Base-by-base conservation (phyloP, 331 rosid genomes). In the Saraca asoca region DNA sequence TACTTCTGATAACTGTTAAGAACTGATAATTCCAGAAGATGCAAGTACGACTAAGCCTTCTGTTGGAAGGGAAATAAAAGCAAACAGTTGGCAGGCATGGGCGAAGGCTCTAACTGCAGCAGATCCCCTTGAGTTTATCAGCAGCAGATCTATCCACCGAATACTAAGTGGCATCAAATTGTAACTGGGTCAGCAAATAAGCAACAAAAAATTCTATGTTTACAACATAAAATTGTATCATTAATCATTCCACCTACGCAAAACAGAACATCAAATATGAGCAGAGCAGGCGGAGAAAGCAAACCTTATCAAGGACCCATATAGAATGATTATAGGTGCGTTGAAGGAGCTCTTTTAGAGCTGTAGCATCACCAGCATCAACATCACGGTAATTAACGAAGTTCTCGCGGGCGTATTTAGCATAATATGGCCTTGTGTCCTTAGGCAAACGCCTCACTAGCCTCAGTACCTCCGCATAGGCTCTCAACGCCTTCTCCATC, bases 81-180 rank as follows among this genome's bases (percentile, higher is more conserved):
- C 79, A 60, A 74, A 70, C 78, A 61, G 5, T 0, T 72, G 62
- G 57, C 6, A 2, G 37, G n/a, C 60, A n/a, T 31, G 2, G 2
- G n/a, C 12, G 31, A 24, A 24, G 3, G 4, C 11, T 3, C 55
- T 72, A 80, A 17, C 5, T 12, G 45, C 14, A 16, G 52, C 79
- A 72, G 24, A 76, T 69, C 62, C 53, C 59, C 80, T 53, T 75
- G 62, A 78, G 75, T 78, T 75, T 87, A 35, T 87, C 79, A 0
- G 91, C 95, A 11, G 77, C 85, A 19, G 96, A 88, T 79, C 77
- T 43, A 58, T 88, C 86, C 50, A 85, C 78, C 13, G 83, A 80
- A 79, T 91, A 91, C 90, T 91, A 88, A 66, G 57, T 35, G 29
- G 62, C 18, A 64, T 55, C 16, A 42, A 10, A 55, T 16, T 16